These are phyloP conservation scores for Termitomyces sp. DNA, from an alignment of 768 basidiomycete genomes.

Conservation along the genomic window DNA sequence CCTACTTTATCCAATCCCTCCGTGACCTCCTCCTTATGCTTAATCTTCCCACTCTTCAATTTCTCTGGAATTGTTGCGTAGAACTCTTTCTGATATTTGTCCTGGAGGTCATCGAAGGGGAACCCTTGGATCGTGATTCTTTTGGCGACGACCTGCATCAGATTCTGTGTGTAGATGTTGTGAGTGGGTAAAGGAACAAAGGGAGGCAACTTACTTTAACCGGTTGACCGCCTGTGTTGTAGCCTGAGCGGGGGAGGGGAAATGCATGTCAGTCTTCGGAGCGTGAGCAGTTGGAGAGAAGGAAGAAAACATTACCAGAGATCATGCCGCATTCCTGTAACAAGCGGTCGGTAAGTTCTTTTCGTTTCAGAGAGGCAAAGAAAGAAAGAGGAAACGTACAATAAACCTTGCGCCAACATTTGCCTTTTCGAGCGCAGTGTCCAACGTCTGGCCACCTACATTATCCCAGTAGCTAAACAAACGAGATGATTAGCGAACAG, in stretches of 20 bases:
- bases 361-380: not conserved
- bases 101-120: conserved; percentile 24
- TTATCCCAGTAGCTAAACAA: conserved; percentile 45
- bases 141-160: conserved; percentile 33
- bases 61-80: conserved; percentile 32
- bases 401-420: conserved; percentile 44
- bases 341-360: not conserved
- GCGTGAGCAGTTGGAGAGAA: not conserved
- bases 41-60: conserved; percentile 41
- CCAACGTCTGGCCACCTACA: conserved; percentile 56
- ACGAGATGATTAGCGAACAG: not conserved
- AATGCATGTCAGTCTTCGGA: not conserved
- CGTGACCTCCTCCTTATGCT: conserved; percentile 19
- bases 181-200: no score
- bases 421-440: conserved; percentile 46
- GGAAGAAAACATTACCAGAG: conserved; percentile 8
- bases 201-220: conserved; percentile 6
- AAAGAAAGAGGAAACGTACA: conserved; percentile 17
- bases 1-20: conserved; percentile 33
- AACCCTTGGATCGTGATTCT: conserved; percentile 37
- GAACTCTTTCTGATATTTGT: conserved; percentile 38
- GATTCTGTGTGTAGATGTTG: conserved; percentile 23
- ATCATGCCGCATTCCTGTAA: conserved; percentile 40
- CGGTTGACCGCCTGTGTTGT: conserved; percentile 26
- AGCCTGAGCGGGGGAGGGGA: conserved; percentile 14